Evolutionary conservation across 345 rosid genomes (phyloP).

Genomic region (Linum trigynum): DNA sequence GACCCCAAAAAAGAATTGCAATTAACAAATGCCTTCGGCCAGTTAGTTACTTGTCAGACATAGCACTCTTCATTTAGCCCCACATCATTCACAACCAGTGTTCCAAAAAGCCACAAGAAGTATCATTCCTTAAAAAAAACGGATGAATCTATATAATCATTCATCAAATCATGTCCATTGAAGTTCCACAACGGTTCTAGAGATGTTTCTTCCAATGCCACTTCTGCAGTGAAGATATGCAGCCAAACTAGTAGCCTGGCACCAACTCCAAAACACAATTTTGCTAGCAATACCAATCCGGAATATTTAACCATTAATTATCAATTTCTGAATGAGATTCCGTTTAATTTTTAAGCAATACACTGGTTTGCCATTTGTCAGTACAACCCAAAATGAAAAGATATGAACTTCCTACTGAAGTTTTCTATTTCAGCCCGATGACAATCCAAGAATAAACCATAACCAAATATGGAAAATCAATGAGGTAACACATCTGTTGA

Average conservation of each 20-base stretch:
- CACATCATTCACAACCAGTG: neutral
- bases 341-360: too few relatives aligned
- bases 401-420: neutral
- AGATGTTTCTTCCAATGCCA: neutral
- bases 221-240: neutral
- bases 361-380: neutral
- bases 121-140: too few relatives aligned
- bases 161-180: too few relatives aligned
- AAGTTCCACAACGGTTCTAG: too few relatives aligned
- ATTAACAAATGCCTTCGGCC: too few relatives aligned
- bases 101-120: too few relatives aligned
- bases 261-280: too few relatives aligned
- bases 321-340: neutral
- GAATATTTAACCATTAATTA: neutral
- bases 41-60: too few relatives aligned
- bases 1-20: too few relatives aligned
- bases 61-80: too few relatives aligned
- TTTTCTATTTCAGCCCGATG: neutral
- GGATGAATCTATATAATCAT: too few relatives aligned
- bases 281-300: neutral
- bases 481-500: neutral
- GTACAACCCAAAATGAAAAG: neutral
- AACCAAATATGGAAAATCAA: neutral
- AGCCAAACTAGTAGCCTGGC: too few relatives aligned
- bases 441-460: neutral